Conservation (phyloP, 352 stramenopile genomes). For the Globisporangium solare region DNA sequence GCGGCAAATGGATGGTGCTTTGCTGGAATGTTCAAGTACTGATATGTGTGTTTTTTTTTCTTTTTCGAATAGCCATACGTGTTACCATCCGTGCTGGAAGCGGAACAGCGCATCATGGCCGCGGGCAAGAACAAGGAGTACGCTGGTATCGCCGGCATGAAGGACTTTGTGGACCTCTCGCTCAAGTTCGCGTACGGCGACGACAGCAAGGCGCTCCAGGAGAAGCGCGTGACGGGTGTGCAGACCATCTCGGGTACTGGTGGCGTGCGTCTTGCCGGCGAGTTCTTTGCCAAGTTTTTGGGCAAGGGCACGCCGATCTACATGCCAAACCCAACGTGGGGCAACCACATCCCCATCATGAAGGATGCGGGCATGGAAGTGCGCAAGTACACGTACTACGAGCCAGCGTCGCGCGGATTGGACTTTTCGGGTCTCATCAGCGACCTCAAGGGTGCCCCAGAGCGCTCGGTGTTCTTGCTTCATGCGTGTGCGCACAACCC, state of each 20-base stretch:
- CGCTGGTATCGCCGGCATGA: constrained; percentile 94
- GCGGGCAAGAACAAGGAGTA: constrained; percentile 98
- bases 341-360: constrained; percentile 97
- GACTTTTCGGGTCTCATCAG: constrained; percentile 94
- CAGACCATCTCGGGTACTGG: constrained; percentile 99
- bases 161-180: constrained; percentile 94
- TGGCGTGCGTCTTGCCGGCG: constrained; percentile 93
- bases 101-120: constrained; percentile 93
- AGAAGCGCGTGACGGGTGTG: constrained; percentile 92
- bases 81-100: constrained; percentile 95
- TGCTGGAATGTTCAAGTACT: background rate
- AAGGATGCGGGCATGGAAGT: constrained; percentile 82
- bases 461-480: constrained; percentile 95
- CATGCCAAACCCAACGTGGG: constrained; percentile 98
- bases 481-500: constrained; percentile 99
- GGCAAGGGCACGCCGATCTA: constrained; percentile 92
- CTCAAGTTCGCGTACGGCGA: constrained; percentile 97
- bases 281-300: constrained; percentile 93
- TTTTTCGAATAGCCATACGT: constrained; percentile 83
- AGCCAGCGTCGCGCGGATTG: constrained; percentile 79
- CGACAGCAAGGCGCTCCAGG: constrained; percentile 87
- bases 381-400: constrained; percentile 82
- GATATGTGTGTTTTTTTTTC: constrained; percentile 12
- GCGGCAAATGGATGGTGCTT: background rate
- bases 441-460: constrained; percentile 92